Percentiles rank a stretch among this genome's conserved stretches.
phyloP scores from a whole-genome alignment of 1,284 basidiomycete species.

The Rhodotorula sp. region DNA sequence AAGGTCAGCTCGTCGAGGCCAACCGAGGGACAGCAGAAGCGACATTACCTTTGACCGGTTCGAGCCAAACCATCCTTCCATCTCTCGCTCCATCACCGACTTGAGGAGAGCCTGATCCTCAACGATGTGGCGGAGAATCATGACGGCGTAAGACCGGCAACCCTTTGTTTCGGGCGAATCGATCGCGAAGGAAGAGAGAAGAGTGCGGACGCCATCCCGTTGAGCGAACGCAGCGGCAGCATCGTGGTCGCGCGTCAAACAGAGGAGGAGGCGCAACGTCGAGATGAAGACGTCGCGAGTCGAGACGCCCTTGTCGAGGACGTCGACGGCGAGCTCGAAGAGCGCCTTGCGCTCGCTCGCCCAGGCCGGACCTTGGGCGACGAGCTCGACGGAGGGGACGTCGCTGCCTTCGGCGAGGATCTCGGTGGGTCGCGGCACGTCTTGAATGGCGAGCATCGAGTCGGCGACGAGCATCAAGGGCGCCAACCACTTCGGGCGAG shows the following conservation, averaged over 20 bases:
- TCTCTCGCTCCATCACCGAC: constrained; percentile 74
- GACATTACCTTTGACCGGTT: constrained; percentile 24
- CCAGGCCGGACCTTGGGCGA: constrained; percentile 61
- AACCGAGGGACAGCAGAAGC: neutral
- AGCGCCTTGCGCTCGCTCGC: constrained; percentile 62
- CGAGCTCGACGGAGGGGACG: constrained; percentile 47
- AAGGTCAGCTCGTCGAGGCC: neutral
- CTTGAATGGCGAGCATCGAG: constrained; percentile 69
- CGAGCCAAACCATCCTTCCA: constrained; percentile 51
- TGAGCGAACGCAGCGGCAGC: constrained; percentile 63
- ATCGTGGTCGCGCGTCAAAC: constrained; percentile 69
- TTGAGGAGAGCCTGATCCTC: constrained; percentile 71
- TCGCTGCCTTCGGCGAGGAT: constrained; percentile 66
- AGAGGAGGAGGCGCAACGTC: constrained; percentile 70
- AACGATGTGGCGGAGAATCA: constrained; percentile 84
- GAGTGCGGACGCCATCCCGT: constrained; percentile 60
- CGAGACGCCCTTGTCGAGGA: constrained; percentile 62
- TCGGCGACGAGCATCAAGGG: constrained; percentile 77
- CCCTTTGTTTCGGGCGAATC: constrained; percentile 53
- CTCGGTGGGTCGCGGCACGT: constrained; percentile 58
- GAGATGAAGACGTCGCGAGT: constrained; percentile 77
- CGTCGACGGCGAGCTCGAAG: constrained; percentile 69
- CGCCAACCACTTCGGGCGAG: constrained; percentile 75
- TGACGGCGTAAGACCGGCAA: constrained; percentile 78
- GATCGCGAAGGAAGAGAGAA: constrained; percentile 47